Conservation (phyloP, 2,329 filamentous ascomycete genomes). For the Cytospora chrysosperma region DNA sequence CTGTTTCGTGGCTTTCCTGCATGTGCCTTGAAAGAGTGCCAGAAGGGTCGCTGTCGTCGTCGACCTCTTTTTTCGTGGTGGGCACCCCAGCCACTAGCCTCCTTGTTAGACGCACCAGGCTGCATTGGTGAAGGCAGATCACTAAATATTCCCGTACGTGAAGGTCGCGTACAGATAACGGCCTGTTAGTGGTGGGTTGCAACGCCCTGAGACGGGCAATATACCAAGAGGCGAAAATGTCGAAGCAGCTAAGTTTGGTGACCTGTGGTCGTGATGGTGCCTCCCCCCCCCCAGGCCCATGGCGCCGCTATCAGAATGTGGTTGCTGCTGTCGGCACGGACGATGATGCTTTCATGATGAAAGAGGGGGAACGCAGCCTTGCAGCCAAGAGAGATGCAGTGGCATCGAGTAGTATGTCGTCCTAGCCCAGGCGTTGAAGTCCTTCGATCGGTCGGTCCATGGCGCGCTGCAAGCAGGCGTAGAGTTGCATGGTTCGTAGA, state of each 20-base stretch:
- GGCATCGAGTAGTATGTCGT: conserved; percentile 11
- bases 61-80: neutral
- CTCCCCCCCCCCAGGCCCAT: no score
- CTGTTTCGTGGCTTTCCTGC: conserved; percentile 22
- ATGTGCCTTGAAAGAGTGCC: conserved; percentile 17
- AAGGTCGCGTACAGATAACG: neutral
- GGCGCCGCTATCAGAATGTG: conserved; percentile 9
- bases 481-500: neutral
- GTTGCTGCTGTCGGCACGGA: conserved; percentile 16
- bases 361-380: conserved; percentile 12
- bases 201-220: conserved; percentile 10
- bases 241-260: conserved; percentile 8
- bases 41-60: neutral
- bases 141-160: neutral
- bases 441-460: neutral
- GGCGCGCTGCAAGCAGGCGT: neutral
- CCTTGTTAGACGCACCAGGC: conserved; percentile 11
- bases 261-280: neutral
- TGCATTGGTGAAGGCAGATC: conserved; percentile 5
- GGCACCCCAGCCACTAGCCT: conserved; percentile 1
- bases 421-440: neutral
- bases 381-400: conserved; percentile 11
- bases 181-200: conserved; percentile 2
- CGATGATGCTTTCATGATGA: conserved; percentile 3
- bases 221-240: conserved; percentile 12